Evolutionary conservation across 352 stramenopile genomes (phyloP).

Genomic region (Sclerospora graminicola): DNA sequence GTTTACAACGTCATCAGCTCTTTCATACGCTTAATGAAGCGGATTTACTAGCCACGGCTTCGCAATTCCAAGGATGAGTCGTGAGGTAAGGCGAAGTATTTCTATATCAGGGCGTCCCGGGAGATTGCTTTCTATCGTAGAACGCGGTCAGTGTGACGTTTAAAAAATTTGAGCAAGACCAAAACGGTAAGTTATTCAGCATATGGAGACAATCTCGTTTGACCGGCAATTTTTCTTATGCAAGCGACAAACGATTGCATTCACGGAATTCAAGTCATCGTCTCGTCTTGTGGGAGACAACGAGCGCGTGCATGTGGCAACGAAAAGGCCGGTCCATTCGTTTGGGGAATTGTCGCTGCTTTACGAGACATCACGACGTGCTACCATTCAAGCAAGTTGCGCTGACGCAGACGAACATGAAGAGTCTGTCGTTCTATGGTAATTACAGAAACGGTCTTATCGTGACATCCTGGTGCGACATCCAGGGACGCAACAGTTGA

Average conservation of each 20-base stretch:
- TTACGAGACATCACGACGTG: no score
- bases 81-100: constrained; percentile 57
- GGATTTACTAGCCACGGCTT: constrained; percentile 44
- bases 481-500: no score
- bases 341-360: no score
- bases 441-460: constrained; percentile 65
- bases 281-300: constrained; percentile 47
- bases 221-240: constrained; percentile 22
- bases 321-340: constrained; percentile 60
- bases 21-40: constrained; percentile 73
- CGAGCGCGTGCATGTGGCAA: constrained; percentile 66
- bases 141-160: constrained; percentile 69
- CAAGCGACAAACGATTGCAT: constrained; percentile 55
- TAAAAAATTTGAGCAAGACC: constrained; percentile 56
- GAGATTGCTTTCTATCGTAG: constrained; percentile 76
- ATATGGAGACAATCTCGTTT: constrained; percentile 6
- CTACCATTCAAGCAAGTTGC: no score
- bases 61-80: constrained; percentile 44
- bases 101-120: constrained; percentile 66
- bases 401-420: no score
- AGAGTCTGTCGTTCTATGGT: no score
- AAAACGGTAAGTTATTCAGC: constrained; percentile 17
- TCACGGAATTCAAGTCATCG: no score
- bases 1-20: constrained; percentile 62
- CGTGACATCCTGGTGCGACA: constrained; percentile 36